Base-by-base conservation (phyloP, 208 protist species). In the Crithidia acanthocephali region DNA sequence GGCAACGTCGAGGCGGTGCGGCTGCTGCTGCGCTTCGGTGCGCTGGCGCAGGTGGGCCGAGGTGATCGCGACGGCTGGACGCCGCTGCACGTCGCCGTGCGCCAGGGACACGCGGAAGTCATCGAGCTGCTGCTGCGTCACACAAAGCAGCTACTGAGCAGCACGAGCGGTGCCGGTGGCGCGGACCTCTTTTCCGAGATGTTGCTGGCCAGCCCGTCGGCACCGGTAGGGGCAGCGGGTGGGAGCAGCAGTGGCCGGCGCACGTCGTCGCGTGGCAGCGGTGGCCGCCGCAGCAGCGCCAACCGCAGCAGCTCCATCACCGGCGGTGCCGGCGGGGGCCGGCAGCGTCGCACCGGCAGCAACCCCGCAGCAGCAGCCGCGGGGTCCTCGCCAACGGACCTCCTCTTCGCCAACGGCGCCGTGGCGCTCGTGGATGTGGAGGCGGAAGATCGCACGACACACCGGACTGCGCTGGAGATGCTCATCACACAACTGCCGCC, bases 11-110 rank as follows among this genome's bases (percentile, higher is more conserved):
- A 57, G 1, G 81, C 83, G 25, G 88, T 96, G 58, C 60, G 64
- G 45, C 69, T 74, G 25, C 72, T 96, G 1, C 70, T 92, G 0
- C 35, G 42, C 35, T 50, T 70, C 16, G 64, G 60, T 2, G 28
- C 51, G n/a, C 50, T 68, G 28, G 57, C 67, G 30, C 72, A 64
- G 58, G 33, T 44, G 63, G 85, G 86, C 15, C 80, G 68, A 59
- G 79, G 76, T 0, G 91, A 96, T 44, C 52, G 33, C 28, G 45
- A 79, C n/a, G 92, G 92, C 8, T 69, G 65, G 55, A 95, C 92
- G 0, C 79, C 92, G 15, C 79, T 96, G 59, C 92, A 95, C 67
- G 62, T 89, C 27, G 92, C 92, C 2, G 89, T 95, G 42, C 65
- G 74, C 13, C 79, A 82, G 23, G 74, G 76, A 40, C 75, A 88